phyloP scores from a whole-genome alignment of 129 eudicot genomes.

The Tagetes erecta region DNA sequence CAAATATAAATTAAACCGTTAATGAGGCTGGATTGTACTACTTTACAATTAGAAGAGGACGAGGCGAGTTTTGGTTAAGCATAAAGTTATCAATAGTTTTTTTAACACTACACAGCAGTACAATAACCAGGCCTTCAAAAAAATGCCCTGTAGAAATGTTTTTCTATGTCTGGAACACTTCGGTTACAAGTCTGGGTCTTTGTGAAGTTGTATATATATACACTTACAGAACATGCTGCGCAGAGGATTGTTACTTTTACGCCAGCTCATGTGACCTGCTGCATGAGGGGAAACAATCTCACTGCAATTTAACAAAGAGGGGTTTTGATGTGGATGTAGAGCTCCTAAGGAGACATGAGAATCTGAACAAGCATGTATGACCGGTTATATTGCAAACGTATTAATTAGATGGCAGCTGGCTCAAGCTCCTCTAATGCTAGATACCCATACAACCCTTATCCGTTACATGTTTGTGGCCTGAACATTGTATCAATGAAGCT shows the following conservation, averaged over 20 bases:
- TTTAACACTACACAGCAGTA: slow-evolving; percentile 12
- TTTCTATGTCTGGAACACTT: slow-evolving; percentile 44
- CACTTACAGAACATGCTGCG: slow-evolving; percentile 39
- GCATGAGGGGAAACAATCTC: slow-evolving; percentile 47
- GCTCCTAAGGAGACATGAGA: slow-evolving; percentile 36
- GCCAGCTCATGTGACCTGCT: slow-evolving; percentile 34
- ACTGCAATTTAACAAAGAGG: slow-evolving; percentile 37
- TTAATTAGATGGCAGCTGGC: no score
- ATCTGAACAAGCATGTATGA: slow-evolving; percentile 40
- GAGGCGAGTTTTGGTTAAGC: not conserved
- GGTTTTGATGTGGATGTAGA: slow-evolving; percentile 46
- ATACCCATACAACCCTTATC: no score
- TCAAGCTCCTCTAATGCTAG: no score
- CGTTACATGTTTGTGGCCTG: no score
- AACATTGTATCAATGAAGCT: no score
- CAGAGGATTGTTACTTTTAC: slow-evolving; percentile 21
- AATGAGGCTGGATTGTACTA: no score
- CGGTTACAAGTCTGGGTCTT: slow-evolving; percentile 41
- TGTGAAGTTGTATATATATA: slow-evolving; percentile 33
- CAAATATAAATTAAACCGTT: no score
- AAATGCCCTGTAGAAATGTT: slow-evolving; percentile 13
- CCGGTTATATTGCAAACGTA: no score
- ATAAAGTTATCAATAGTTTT: not conserved
- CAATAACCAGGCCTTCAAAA: slow-evolving; percentile 46
- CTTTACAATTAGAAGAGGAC: no score